A percentile compares a stretch with the other conserved stretches of the same genome.
Conservation (phyloP, 495 filamentous ascomycete species). For the Pyrenopolyporus hunteri region DNA sequence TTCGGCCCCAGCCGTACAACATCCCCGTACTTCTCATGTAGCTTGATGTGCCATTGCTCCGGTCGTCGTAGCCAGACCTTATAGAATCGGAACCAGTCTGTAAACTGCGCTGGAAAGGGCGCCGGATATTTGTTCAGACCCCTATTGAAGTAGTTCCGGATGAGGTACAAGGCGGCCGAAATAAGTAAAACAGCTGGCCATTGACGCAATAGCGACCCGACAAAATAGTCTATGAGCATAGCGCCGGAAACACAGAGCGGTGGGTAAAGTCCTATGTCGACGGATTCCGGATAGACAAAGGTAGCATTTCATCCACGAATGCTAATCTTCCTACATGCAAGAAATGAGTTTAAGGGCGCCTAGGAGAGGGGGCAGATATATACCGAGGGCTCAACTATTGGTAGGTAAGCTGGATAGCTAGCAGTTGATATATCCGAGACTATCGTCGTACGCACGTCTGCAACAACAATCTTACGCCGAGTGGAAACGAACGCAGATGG, state of each 20-base stretch:
- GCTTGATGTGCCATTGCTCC: slow-evolving; percentile 37
- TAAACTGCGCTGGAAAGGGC: slow-evolving; percentile 38
- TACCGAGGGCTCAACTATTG: no score
- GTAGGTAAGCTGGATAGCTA: no score
- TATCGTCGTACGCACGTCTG: no score
- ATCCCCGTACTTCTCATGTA: slow-evolving; percentile 47
- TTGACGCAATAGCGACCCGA: slow-evolving; percentile 11
- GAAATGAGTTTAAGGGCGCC: no score
- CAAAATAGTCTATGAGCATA: slow-evolving; percentile 13
- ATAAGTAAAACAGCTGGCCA: slow-evolving; percentile 11
- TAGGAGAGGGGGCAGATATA: no score
- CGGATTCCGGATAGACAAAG: neutral
- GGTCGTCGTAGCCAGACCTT: slow-evolving; percentile 38
- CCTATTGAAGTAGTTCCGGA: slow-evolving; percentile 21
- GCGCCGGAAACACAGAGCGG: neutral
- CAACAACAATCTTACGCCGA: no score
- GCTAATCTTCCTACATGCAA: no score
- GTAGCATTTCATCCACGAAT: neutral
- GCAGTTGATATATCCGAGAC: no score
- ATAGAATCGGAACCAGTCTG: slow-evolving; percentile 42
- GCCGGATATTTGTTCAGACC: slow-evolving; percentile 42
- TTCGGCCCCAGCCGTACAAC: slow-evolving; percentile 49
- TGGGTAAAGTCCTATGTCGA: neutral
- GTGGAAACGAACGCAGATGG: no score
- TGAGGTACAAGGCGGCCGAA: slow-evolving; percentile 3